Conservation (phyloP, 192 early-diverging fungal genomes). For the Linnemannia elongata region DNA sequence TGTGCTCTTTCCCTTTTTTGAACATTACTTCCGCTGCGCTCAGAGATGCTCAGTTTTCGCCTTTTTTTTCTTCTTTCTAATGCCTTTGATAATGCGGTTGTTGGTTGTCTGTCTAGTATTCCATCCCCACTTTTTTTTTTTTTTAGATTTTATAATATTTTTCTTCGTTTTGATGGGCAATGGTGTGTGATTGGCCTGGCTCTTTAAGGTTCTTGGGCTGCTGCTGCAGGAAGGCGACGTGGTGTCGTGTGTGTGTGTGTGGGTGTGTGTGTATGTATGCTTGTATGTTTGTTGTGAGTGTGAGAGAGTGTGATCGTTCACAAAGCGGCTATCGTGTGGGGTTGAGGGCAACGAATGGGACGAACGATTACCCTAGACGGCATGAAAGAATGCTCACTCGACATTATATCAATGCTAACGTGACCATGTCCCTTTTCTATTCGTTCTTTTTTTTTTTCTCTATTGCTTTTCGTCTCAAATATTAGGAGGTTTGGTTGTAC, state of each 20-base stretch:
- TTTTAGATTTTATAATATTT: conserved; percentile 21
- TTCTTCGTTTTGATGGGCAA: conserved; percentile 6
- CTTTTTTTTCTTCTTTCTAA: neutral
- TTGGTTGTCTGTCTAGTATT: conserved; percentile 3
- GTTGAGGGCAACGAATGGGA: neutral
- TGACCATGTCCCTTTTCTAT: conserved; percentile 15
- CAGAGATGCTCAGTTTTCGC: neutral
- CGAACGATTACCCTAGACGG: neutral
- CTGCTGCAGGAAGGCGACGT: neutral
- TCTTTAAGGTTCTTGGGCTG: neutral
- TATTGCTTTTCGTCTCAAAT: neutral
- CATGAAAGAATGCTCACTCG: conserved; percentile 10
- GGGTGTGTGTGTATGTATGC: neutral
- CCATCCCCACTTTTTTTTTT: neutral
- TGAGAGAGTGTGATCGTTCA: neutral
- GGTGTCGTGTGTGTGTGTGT: conserved; percentile 25
- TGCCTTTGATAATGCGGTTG: neutral
- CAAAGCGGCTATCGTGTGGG: neutral
- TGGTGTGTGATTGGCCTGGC: conserved; percentile 9
- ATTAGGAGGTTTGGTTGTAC: conserved; percentile 88
- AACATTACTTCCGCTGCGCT: conserved; percentile 17
- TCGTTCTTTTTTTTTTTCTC: neutral
- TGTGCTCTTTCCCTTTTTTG: neutral
- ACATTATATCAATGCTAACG: conserved; percentile 6
- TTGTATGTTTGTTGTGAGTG: neutral